phyloP scores from a whole-genome alignment of 805 yeast species.

The Yarrowia bubula region DNA sequence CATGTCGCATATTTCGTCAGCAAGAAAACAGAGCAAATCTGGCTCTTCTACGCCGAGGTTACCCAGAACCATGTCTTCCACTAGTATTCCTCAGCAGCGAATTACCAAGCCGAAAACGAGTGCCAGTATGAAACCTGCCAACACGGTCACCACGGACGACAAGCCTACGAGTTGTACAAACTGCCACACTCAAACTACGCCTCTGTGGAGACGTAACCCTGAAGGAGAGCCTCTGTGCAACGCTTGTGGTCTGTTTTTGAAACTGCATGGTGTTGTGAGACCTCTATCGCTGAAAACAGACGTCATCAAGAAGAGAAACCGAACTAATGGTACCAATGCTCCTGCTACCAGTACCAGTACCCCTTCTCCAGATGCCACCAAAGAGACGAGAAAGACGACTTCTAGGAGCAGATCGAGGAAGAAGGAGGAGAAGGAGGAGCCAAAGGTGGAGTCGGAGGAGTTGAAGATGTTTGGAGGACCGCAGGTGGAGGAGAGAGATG shows the following conservation, averaged over 20 bases:
- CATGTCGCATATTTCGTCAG: neutral
- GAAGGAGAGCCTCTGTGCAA: slow-evolving; percentile 92
- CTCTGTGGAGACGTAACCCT: slow-evolving; percentile 91
- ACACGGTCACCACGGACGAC: neutral
- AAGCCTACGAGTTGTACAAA: slow-evolving; percentile 60
- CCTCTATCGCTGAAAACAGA: slow-evolving; percentile 90
- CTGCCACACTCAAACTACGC: slow-evolving; percentile 90
- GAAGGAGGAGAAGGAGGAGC: neutral
- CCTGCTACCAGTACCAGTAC: neutral
- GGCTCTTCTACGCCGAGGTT: slow-evolving; percentile 8
- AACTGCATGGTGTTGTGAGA: slow-evolving; percentile 91
- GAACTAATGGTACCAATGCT: slow-evolving; percentile 38
- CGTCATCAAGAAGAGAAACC: slow-evolving; percentile 86
- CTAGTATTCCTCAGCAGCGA: slow-evolving; percentile 18
- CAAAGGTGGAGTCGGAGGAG: neutral
- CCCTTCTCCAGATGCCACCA: neutral
- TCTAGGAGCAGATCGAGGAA: neutral
- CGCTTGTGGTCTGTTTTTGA: slow-evolving; percentile 92
- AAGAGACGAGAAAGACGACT: neutral
- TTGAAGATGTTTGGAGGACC: slow-evolving; percentile 8
- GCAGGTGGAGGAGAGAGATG: slow-evolving; percentile 17
- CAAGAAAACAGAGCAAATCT: neutral
- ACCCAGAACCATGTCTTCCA: slow-evolving; percentile 4
- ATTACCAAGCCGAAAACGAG: slow-evolving; percentile 2
- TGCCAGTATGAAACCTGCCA: neutral